Conservation (phyloP, 192 early-diverging fungal genomes). For the Rhizoclosmatium sp. region DNA sequence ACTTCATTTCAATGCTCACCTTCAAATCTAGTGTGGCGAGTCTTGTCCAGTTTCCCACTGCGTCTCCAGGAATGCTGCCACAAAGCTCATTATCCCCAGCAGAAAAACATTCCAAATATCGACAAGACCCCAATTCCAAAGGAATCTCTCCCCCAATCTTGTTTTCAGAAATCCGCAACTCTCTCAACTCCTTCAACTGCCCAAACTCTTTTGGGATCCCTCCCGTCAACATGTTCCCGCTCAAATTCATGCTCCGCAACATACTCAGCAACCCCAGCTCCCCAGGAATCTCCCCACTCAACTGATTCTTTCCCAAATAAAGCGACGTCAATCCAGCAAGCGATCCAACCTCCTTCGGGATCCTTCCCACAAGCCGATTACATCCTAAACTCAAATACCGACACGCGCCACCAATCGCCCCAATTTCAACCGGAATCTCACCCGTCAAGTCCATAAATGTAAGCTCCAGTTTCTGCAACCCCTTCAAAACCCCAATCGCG, state of each 20-base stretch:
- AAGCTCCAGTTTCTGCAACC: neutral
- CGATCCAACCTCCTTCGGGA: neutral
- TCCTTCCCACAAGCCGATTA: neutral
- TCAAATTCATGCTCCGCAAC: neutral
- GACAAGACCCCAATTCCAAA: neutral
- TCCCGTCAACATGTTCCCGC: neutral
- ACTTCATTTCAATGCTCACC: neutral
- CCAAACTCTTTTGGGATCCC: neutral
- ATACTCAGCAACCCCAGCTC: neutral
- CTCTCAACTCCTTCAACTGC: neutral
- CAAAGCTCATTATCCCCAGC: neutral
- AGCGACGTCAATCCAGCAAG: neutral
- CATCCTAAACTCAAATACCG: neutral
- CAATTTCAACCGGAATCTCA: neutral
- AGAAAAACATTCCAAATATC: neutral
- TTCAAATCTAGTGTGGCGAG: neutral
- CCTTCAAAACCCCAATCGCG: neutral
- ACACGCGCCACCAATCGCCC: neutral
- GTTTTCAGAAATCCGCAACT: neutral
- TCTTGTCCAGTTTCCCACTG: neutral
- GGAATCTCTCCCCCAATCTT: neutral
- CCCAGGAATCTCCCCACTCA: neutral
- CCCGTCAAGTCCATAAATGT: neutral
- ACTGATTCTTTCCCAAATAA: neutral
- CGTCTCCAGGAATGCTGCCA: neutral